Base-by-base conservation (phyloP, 2,329 filamentous ascomycete genomes). In the Colletotrichum falcatum region DNA sequence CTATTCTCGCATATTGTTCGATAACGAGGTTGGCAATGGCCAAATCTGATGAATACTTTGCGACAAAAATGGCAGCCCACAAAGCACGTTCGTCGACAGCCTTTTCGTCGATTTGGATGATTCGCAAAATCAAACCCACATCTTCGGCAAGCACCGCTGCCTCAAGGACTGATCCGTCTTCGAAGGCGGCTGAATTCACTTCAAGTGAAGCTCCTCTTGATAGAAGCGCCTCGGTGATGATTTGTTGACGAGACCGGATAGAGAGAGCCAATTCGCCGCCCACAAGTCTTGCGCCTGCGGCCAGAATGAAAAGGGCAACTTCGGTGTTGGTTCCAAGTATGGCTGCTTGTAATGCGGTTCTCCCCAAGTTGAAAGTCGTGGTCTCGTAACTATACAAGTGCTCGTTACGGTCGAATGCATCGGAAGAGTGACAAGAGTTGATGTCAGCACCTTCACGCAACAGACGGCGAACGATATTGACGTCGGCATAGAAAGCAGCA, bases 281-380 rank as follows among this genome's bases (percentile, higher is more conserved):
- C 1, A 49, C 2, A 14, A 62, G 3, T 16, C 0, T 26, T 2
- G 58, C 58, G 1, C 65, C 60, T 3, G 23, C 2, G 0, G 5
- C 6, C 20, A 63, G 28, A 0, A 67, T 44, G 6, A 23, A 16
- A 0, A 51, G 0, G 0, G 26, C 28, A 0, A 12, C 49, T 0
- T 42, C 26, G 0, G 35, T 1, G 0, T 23, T 63, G 0, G 9
- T 7, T 2, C 51, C 60, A 3, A 49, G 26, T 2, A 67, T 12
- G 1, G 59, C 65, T 16, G 65, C 33, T 7, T 68, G 65, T 3
- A 68, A 18, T 1, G 60, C 23, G 1, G 65, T 68, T 16, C 4
- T 37, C 0, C 65, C 65, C 3, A 67, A 28, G 1, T 42, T n/a
- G n/a, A n/a, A n/a, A n/a, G n/a, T n/a, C n/a, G n/a, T n/a, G n/a